A percentile compares a stretch with the other conserved stretches of the same genome.
Conservation (phyloP, 2,329 filamentous ascomycete species). For the Coniochaeta prunicola region DNA sequence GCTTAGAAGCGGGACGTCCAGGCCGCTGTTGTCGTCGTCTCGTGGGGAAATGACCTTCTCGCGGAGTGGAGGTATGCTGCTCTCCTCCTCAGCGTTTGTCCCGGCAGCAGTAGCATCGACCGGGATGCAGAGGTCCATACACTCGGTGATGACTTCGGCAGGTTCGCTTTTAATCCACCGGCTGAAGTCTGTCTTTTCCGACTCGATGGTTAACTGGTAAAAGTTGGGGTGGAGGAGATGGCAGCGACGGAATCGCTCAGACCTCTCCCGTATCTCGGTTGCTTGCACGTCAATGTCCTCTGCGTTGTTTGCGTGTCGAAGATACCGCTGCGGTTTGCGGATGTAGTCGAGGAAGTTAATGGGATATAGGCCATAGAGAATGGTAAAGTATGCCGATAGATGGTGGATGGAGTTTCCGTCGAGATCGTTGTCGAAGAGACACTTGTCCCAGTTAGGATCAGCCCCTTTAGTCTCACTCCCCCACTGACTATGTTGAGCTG, state of each 20-base stretch:
- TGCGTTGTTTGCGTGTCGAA: conserved; percentile 64
- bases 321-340: conserved; percentile 70
- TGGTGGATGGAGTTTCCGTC: conserved; percentile 59
- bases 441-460: conserved; percentile 55
- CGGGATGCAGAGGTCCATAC: conserved; percentile 56
- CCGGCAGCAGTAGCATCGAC: background rate
- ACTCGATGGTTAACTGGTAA: conserved; percentile 70
- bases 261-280: conserved; percentile 67
- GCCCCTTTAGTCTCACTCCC: conserved; percentile 8
- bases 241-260: conserved; percentile 64
- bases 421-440: conserved; percentile 51
- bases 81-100: background rate
- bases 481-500: conserved; percentile 25
- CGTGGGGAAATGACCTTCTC: conserved; percentile 7
- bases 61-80: background rate
- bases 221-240: conserved; percentile 82
- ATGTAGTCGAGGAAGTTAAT: conserved; percentile 85
- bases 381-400: conserved; percentile 69
- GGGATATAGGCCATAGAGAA: conserved; percentile 76
- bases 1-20: background rate
- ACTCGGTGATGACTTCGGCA: conserved; percentile 72
- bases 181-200: conserved; percentile 68
- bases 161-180: conserved; percentile 76
- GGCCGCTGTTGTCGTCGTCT: background rate
- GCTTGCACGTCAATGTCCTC: conserved; percentile 75